phyloP scores from a whole-genome alignment of 768 basidiomycete species.

The Fomitopsis pulvina region DNA sequence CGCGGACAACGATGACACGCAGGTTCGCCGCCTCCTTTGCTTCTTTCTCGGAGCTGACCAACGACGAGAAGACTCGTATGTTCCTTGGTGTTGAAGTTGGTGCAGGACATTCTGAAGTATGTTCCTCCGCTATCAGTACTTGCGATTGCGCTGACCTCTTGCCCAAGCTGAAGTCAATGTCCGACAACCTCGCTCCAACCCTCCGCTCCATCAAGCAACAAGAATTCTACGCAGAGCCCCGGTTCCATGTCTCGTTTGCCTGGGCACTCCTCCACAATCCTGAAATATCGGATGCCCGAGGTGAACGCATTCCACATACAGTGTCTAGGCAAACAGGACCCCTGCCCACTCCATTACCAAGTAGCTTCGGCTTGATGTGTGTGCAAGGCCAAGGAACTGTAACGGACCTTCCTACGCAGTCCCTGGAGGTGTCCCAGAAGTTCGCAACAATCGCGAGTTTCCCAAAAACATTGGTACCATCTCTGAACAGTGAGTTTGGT shows the following conservation, averaged over 20 bases:
- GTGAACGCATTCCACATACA: slow-evolving; percentile 1
- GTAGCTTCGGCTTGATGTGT: no score
- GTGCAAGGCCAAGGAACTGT: neutral
- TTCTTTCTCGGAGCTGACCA: slow-evolving; percentile 59
- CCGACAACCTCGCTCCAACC: slow-evolving; percentile 49
- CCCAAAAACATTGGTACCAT: slow-evolving; percentile 38
- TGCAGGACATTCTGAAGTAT: slow-evolving; percentile 75
- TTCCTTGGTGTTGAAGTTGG: slow-evolving; percentile 82
- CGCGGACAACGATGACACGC: no score
- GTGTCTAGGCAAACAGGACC: no score
- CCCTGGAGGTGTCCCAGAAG: slow-evolving; percentile 3
- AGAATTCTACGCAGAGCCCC: slow-evolving; percentile 72
- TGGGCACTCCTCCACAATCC: slow-evolving; percentile 64
- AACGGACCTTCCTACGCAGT: slow-evolving; percentile 5
- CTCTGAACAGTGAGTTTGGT: slow-evolving; percentile 45
- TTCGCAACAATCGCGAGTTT: slow-evolving; percentile 49
- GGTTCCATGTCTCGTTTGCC: slow-evolving; percentile 85
- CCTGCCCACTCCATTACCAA: no score
- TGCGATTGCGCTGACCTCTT: neutral
- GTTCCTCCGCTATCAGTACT: slow-evolving; percentile 7
- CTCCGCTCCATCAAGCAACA: slow-evolving; percentile 62
- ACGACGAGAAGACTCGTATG: slow-evolving; percentile 75
- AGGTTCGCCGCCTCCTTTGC: slow-evolving; percentile 76
- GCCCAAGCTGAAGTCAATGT: slow-evolving; percentile 50
- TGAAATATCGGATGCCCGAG: neutral